A percentile compares a stretch with the other conserved stretches of the same genome.
Evolutionary conservation across 2,329 filamentous ascomycete genomes (phyloP).

Genomic region (Gnomoniopsis smithogilvyi): DNA sequence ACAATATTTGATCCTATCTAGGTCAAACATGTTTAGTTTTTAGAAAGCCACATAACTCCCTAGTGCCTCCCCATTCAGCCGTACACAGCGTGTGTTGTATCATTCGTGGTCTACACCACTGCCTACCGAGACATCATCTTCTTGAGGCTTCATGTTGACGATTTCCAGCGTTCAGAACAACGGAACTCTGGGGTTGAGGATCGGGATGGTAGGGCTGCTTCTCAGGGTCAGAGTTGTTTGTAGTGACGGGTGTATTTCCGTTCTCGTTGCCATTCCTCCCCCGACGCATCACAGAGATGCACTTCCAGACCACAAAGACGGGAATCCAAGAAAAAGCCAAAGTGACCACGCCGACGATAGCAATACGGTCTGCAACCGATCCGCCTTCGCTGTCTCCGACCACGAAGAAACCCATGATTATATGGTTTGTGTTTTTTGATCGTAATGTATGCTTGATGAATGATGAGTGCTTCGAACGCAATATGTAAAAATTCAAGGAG

Average conservation of each 20-base stretch:
- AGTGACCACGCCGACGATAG: slow-evolving; percentile 1
- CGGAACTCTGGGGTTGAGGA: neutral
- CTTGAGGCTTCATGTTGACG: neutral
- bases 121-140: neutral
- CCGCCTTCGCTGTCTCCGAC: neutral
- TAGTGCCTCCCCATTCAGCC: no score
- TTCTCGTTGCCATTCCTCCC: neutral
- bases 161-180: neutral
- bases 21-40: no score
- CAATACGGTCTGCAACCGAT: neutral
- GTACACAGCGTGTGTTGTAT: no score
- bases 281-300: neutral
- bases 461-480: neutral
- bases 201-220: neutral
- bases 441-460: neutral
- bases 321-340: slow-evolving; percentile 10
- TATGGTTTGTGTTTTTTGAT: neutral
- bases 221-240: neutral
- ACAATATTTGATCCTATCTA: no score
- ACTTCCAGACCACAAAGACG: neutral
- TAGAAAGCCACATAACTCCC: no score
- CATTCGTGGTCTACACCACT: no score
- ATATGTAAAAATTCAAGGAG: no score
- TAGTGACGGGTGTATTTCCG: slow-evolving; percentile 6
- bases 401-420: slow-evolving; percentile 1